Conservation (phyloP, 1,139 yeast species). For the Scheffersomyces stambukii region DNA sequence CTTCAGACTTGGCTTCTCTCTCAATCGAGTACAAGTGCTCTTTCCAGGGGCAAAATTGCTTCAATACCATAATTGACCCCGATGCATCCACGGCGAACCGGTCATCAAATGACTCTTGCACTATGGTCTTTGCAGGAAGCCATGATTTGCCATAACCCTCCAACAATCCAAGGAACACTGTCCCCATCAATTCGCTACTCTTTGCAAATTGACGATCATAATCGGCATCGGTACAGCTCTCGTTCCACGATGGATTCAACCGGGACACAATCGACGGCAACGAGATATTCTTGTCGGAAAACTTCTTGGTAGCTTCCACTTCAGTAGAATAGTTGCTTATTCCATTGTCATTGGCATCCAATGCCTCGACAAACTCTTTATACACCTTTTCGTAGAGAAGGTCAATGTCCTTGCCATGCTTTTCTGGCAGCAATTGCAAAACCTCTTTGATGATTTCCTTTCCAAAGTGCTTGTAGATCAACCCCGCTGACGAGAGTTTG, state of each 20-base stretch:
- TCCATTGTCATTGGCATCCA: conserved; percentile 97
- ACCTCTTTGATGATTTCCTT: conserved; percentile 61
- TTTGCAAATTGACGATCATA: conserved; percentile 63
- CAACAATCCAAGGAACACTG: conserved; percentile 64
- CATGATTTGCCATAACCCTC: conserved; percentile 78
- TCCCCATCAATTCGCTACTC: conserved; percentile 83
- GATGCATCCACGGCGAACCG: conserved; percentile 53
- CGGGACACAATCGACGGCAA: conserved; percentile 74
- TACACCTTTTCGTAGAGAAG: conserved; percentile 71
- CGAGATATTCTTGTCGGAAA: conserved; percentile 47
- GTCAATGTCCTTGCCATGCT: conserved; percentile 44
- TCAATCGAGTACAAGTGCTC: conserved; percentile 82
- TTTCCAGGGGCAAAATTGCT: conserved; percentile 87
- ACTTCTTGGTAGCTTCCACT: conserved; percentile 32
- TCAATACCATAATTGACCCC: conserved; percentile 72
- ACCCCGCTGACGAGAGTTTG: conserved; percentile 89
- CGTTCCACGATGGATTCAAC: conserved; percentile 85
- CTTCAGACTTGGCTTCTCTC: conserved; percentile 50
- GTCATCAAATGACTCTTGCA: conserved; percentile 58
- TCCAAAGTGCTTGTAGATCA: conserved; percentile 91
- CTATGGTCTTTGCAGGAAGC: conserved; percentile 85
- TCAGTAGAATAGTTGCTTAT: conserved; percentile 64
- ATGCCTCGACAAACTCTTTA: conserved; percentile 80
- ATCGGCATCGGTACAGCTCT: conserved; percentile 57
- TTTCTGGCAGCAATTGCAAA: conserved; percentile 18